Evolutionary conservation across 768 basidiomycete species (phyloP).

Genomic region (Auriscalpium orientale): DNA sequence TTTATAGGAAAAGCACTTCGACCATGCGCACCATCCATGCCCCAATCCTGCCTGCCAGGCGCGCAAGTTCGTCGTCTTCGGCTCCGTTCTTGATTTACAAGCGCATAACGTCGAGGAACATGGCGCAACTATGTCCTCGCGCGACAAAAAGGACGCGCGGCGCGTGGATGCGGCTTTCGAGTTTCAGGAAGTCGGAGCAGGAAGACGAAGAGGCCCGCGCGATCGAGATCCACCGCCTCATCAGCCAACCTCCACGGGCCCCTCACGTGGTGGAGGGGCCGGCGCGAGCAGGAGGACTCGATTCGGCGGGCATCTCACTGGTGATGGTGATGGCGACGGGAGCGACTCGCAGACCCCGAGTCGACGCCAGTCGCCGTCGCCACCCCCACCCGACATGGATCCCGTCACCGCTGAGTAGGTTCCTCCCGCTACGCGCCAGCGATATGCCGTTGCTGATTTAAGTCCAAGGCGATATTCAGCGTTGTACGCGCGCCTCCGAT

Average conservation of each 20-base stretch:
- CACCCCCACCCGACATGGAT: conserved; percentile 39
- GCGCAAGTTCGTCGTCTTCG: conserved; percentile 93
- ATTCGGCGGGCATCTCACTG: conserved; percentile 55
- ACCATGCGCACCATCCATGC: conserved; percentile 72
- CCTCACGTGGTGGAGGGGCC: conserved; percentile 19
- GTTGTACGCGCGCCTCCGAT: conserved; percentile 57
- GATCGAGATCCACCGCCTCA: conserved; percentile 41
- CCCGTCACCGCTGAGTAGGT: conserved; percentile 49
- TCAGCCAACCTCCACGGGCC: conserved; percentile 14
- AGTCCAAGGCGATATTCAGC: conserved; percentile 52
- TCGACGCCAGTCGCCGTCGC: conserved; percentile 25
- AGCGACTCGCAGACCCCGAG: conserved; percentile 12
- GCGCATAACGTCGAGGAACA: conserved; percentile 88
- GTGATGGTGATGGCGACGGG: conserved; percentile 19
- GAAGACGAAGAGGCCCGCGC: conserved; percentile 41
- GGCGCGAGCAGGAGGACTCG: conserved; percentile 45
- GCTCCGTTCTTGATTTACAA: conserved; percentile 77
- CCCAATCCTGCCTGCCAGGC: conserved; percentile 63
- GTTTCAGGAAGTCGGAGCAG: conserved; percentile 54
- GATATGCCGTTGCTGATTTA: neutral
- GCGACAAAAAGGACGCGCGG: conserved; percentile 61
- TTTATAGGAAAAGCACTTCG: conserved; percentile 66
- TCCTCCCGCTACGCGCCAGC: neutral
- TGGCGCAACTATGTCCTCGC: conserved; percentile 61
- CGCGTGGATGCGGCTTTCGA: conserved; percentile 60